A percentile compares a stretch with the other conserved stretches of the same genome.
phyloP scores from a whole-genome alignment of 169 alveolate genomes.

The Plasmodium gallinaceum region DNA sequence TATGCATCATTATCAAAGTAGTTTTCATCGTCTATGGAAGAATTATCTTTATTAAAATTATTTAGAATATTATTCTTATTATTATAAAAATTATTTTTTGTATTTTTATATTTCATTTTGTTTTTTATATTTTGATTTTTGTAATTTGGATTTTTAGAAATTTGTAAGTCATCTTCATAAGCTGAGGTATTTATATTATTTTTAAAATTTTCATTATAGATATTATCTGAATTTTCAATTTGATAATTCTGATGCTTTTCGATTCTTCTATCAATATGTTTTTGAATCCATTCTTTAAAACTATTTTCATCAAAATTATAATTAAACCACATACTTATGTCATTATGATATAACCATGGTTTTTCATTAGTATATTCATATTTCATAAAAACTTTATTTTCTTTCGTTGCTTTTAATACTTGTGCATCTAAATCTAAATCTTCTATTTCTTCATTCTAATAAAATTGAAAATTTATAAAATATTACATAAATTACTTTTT shows the following conservation, averaged over 20 bases:
- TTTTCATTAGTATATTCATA: conserved; percentile 69
- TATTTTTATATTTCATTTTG: conserved; percentile 1
- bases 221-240: conserved; percentile 61
- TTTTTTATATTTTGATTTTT: conserved; percentile 4
- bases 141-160: neutral
- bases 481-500: neutral
- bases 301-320: conserved; percentile 63
- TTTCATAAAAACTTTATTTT: conserved; percentile 68
- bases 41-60: neutral
- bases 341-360: conserved; percentile 59
- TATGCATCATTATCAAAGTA: neutral
- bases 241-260: conserved; percentile 59
- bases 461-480: neutral
- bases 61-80: neutral
- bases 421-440: conserved; percentile 41
- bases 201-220: conserved; percentile 32
- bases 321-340: conserved; percentile 74
- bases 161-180: conserved; percentile 12
- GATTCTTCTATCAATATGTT: conserved; percentile 50
- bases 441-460: conserved; percentile 12
- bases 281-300: conserved; percentile 72
- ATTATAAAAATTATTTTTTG: neutral
- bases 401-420: conserved; percentile 61
- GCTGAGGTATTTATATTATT: conserved; percentile 1
- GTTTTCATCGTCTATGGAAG: neutral